Evolutionary conservation across 495 filamentous ascomycete species (phyloP).

Genomic region (Bacidia gigantensis): DNA sequence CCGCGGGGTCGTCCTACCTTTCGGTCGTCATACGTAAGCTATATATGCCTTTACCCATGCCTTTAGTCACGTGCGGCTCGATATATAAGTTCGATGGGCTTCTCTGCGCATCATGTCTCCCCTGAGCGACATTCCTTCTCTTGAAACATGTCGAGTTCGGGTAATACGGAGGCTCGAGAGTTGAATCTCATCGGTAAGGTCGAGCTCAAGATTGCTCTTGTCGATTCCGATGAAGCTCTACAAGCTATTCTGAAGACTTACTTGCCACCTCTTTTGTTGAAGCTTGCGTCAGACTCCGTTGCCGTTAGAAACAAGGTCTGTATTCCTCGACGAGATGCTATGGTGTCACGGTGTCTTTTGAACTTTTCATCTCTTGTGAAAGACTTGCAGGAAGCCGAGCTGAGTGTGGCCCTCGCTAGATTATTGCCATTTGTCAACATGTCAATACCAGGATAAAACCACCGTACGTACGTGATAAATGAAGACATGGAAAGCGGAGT

Average conservation of each 20-base stretch:
- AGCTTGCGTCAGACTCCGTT: slow-evolving; percentile 64
- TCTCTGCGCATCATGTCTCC: too few relatives aligned
- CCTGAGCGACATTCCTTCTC: too few relatives aligned
- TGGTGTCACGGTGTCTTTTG: slow-evolving; percentile 1
- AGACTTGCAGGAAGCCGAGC: too few relatives aligned
- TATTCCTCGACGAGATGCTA: background rate
- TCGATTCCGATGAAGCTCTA: slow-evolving; percentile 70
- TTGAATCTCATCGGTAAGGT: slow-evolving; percentile 79
- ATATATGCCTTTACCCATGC: too few relatives aligned
- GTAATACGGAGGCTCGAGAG: slow-evolving; percentile 51
- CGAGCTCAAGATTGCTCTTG: slow-evolving; percentile 76
- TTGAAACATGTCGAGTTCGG: slow-evolving; percentile 5
- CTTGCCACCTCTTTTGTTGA: slow-evolving; percentile 68
- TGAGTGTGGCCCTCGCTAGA: too few relatives aligned
- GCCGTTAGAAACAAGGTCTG: slow-evolving; percentile 70
- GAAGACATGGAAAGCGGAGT: background rate
- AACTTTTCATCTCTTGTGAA: too few relatives aligned
- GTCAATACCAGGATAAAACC: slow-evolving; percentile 58
- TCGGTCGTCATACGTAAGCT: too few relatives aligned
- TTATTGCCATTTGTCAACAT: slow-evolving; percentile 65
- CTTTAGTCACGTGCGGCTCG: too few relatives aligned
- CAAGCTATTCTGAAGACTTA: slow-evolving; percentile 63
- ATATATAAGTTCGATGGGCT: too few relatives aligned
- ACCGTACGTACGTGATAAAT: slow-evolving; percentile 26
- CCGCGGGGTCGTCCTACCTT: too few relatives aligned